Conservation (phyloP, 129 eudicot genomes). For the Oenanthe sinensis region DNA sequence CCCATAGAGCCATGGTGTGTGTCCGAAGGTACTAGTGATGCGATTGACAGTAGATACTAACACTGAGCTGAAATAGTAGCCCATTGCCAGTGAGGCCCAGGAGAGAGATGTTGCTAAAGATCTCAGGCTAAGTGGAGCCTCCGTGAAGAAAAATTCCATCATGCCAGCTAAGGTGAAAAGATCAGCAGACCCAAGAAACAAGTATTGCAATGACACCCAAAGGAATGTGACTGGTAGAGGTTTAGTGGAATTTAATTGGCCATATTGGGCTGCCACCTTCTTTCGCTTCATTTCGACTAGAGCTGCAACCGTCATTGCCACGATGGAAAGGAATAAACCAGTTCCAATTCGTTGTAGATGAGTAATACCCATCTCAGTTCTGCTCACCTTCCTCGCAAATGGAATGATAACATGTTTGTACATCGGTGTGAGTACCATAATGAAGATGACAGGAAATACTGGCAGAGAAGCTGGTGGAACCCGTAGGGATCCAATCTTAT, state of each 20-base stretch:
- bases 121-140: slow-evolving; percentile 62
- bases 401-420: slow-evolving; percentile 74
- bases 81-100: slow-evolving; percentile 90
- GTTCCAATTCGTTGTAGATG: slow-evolving; percentile 78
- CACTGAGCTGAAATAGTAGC: slow-evolving; percentile 82
- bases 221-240: slow-evolving; percentile 62
- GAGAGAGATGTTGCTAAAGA: slow-evolving; percentile 86
- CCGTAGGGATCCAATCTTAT: slow-evolving; percentile 36
- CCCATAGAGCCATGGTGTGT: slow-evolving; percentile 68
- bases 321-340: slow-evolving; percentile 52
- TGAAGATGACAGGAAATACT: slow-evolving; percentile 58
- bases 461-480: slow-evolving; percentile 90
- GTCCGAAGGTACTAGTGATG: slow-evolving; percentile 41
- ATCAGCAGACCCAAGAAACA: slow-evolving; percentile 89
- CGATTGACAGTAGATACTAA: slow-evolving; percentile 51
- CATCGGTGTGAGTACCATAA: slow-evolving; percentile 59
- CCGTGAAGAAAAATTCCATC: slow-evolving; percentile 78
- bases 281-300: slow-evolving; percentile 64
- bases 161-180: slow-evolving; percentile 73
- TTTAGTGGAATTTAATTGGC: slow-evolving; percentile 18
- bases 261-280: slow-evolving; percentile 29
- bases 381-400: slow-evolving; percentile 49
- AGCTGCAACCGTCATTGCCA: slow-evolving; percentile 73
- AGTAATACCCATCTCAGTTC: too few relatives aligned
- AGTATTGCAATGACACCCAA: slow-evolving; percentile 79